Evolutionary conservation across 768 basidiomycete species (phyloP).

Genomic region (Piloderma croceum): DNA sequence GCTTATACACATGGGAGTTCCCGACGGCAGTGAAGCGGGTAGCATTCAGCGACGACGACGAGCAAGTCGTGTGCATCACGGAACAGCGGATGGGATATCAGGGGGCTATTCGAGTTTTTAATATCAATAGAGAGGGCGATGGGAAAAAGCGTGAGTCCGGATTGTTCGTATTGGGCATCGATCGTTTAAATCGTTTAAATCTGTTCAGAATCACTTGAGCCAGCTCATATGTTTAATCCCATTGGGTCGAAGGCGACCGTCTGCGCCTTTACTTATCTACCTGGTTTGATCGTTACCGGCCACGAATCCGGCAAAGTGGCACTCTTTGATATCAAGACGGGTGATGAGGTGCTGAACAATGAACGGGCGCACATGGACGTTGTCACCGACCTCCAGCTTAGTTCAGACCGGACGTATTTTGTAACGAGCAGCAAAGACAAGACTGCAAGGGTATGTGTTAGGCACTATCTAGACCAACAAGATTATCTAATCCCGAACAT

Average conservation of each 20-base stretch:
- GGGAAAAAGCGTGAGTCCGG: slow-evolving; percentile 66
- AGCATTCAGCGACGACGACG: slow-evolving; percentile 81
- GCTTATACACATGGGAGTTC: slow-evolving; percentile 95
- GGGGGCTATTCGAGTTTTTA: slow-evolving; percentile 86
- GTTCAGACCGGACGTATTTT: slow-evolving; percentile 88
- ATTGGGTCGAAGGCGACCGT: slow-evolving; percentile 96
- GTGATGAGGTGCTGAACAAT: slow-evolving; percentile 77
- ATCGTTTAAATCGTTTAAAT: slow-evolving; percentile 2
- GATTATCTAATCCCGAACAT: too few relatives aligned
- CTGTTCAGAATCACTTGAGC: slow-evolving; percentile 65
- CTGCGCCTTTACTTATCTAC: slow-evolving; percentile 79
- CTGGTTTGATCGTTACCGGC: slow-evolving; percentile 80
- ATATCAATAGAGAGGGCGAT: slow-evolving; percentile 79
- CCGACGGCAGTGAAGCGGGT: slow-evolving; percentile 97
- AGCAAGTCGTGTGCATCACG: slow-evolving; percentile 85
- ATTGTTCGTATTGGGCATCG: background rate
- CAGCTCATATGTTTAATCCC: slow-evolving; percentile 75
- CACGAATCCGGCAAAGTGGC: slow-evolving; percentile 96
- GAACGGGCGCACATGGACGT: slow-evolving; percentile 83
- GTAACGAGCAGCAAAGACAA: slow-evolving; percentile 97
- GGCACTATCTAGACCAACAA: too few relatives aligned
- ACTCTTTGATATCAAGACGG: slow-evolving; percentile 82
- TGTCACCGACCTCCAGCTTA: slow-evolving; percentile 90
- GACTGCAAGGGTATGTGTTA: slow-evolving; percentile 78
- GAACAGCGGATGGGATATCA: slow-evolving; percentile 95